Conservation (phyloP, 2,329 filamentous ascomycete genomes). For the Botrytis pseudocinerea region DNA sequence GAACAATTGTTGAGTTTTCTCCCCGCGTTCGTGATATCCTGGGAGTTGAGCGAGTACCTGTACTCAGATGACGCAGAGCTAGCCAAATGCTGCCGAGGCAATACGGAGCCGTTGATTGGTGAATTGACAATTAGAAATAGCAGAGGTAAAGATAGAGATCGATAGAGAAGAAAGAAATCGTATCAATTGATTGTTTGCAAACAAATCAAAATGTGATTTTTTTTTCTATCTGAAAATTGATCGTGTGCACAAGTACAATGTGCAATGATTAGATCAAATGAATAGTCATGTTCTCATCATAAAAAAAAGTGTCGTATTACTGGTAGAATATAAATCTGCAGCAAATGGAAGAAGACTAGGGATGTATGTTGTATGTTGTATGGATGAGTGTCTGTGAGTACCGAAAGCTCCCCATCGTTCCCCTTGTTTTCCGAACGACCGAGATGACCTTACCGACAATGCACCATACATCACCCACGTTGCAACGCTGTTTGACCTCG, state of each 20-base stretch:
- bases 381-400: not conserved
- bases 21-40: constrained; percentile 23
- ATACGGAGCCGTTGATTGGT: constrained; percentile 10
- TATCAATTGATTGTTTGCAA: constrained; percentile 19
- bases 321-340: not conserved
- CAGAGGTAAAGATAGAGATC: not conserved
- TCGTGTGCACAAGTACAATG: not conserved
- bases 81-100: constrained; percentile 22
- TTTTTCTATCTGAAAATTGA: constrained; percentile 4
- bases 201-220: not conserved
- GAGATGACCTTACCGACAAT: constrained; percentile 7
- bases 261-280: not conserved
- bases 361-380: not conserved
- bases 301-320: not conserved
- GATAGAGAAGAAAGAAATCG: not conserved
- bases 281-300: not conserved
- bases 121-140: not conserved
- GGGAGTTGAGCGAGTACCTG: constrained; percentile 9
- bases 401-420: constrained; percentile 1
- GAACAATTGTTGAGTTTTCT: constrained; percentile 18
- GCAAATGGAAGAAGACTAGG: not conserved
- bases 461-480: not conserved
- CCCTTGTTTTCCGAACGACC: constrained; percentile 21
- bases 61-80: constrained; percentile 21
- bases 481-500: not conserved